Conservation (phyloP, 495 filamentous ascomycete genomes). For the Neurospora sp. region DNA sequence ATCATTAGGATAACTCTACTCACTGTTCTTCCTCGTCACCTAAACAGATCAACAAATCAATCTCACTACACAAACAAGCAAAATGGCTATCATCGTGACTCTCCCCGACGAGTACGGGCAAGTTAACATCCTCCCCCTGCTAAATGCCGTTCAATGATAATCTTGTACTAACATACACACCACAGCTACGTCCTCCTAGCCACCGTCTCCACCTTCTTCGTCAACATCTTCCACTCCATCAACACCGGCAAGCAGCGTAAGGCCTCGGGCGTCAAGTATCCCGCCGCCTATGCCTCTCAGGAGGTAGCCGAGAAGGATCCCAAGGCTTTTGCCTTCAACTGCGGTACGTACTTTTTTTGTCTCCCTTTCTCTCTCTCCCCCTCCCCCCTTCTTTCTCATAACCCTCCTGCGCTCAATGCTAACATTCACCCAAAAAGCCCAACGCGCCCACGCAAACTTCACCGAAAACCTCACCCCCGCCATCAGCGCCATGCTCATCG, state of each 20-base stretch:
- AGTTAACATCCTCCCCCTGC: conserved; percentile 4
- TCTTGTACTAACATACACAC: neutral
- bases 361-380: neutral
- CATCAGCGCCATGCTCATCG: conserved; percentile 45
- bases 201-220: conserved; percentile 47
- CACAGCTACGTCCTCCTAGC: conserved; percentile 47
- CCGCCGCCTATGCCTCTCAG: conserved; percentile 51
- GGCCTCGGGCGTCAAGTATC: conserved; percentile 47
- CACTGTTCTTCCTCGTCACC: neutral
- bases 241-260: conserved; percentile 40
- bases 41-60: neutral
- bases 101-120: conserved; percentile 35
- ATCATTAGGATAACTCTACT: neutral
- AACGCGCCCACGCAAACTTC: conserved; percentile 64
- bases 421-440: conserved; percentile 32
- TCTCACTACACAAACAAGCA: neutral
- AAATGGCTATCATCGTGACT: conserved; percentile 16
- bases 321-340: conserved; percentile 39
- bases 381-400: neutral
- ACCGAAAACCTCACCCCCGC: conserved; percentile 54
- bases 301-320: conserved; percentile 48
- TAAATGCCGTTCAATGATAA: no score
- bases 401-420: conserved; percentile 6
- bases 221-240: conserved; percentile 42
- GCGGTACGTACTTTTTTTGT: conserved; percentile 19